phyloP scores from a whole-genome alignment of 2,329 filamentous ascomycete genomes.

The Botryotinia convoluta region DNA sequence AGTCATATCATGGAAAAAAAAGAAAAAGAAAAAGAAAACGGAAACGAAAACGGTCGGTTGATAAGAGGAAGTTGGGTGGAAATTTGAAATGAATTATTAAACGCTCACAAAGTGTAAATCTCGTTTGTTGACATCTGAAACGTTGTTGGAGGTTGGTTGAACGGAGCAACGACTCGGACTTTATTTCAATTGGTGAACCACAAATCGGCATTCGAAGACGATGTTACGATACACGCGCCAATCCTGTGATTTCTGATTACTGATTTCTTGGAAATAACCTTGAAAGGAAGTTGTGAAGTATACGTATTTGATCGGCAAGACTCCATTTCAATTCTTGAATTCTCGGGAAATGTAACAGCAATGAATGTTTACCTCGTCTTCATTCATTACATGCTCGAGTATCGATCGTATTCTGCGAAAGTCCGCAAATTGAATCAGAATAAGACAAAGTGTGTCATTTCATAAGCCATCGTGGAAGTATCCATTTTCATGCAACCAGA shows the following conservation, averaged over 20 bases:
- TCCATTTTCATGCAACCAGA: constrained; percentile 8
- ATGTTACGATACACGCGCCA: constrained; percentile 1
- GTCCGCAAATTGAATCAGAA: neutral
- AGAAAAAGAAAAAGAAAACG: neutral
- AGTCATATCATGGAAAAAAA: neutral
- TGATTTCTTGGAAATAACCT: constrained; percentile 1
- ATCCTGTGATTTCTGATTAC: constrained; percentile 3
- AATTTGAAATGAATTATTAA: neutral
- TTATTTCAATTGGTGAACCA: neutral
- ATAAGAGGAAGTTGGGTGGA: neutral
- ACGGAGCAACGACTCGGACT: neutral
- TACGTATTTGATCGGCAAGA: neutral
- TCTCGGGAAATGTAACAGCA: too few species aligned
- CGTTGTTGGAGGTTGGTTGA: neutral
- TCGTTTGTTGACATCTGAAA: constrained; percentile 8
- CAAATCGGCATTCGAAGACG: neutral
- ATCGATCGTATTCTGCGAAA: neutral
- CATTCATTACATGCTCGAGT: neutral
- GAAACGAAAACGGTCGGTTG: neutral
- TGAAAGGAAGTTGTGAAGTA: neutral
- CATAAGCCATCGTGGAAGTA: neutral
- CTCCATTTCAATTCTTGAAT: neutral
- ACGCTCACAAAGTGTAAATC: neutral
- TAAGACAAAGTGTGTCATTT: neutral
- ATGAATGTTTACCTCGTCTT: neutral